phyloP scores from a whole-genome alignment of 805 yeast species.

The Maudiozyma pseudohumilis region DNA sequence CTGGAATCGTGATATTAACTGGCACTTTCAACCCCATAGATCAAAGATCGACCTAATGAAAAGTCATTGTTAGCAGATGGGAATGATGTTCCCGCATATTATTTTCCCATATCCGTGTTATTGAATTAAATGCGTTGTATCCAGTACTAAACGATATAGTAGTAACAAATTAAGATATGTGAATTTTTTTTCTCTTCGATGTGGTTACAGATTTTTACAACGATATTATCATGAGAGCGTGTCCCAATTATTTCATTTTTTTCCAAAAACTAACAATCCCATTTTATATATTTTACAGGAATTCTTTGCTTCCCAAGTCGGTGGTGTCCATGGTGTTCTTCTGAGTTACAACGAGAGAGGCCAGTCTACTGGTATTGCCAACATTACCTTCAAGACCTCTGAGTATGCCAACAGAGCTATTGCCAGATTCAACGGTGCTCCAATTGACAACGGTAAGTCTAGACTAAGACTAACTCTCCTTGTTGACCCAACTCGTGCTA shows the following conservation, averaged over 20 bases:
- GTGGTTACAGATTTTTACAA: too few species aligned
- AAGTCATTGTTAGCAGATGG: too few species aligned
- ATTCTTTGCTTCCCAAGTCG: constrained; percentile 79
- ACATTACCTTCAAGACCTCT: constrained; percentile 61
- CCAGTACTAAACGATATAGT: too few species aligned
- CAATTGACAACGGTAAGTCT: constrained; percentile 78
- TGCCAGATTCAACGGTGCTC: constrained; percentile 80
- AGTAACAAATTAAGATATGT: too few species aligned
- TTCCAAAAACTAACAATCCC: constrained; percentile 3
- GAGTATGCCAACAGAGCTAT: constrained; percentile 72
- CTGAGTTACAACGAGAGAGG: constrained; percentile 82
- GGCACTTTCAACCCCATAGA: too few species aligned
- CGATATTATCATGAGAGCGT: neutral
- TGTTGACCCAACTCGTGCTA: constrained; percentile 70
- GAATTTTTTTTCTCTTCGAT: too few species aligned
- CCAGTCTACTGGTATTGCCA: constrained; percentile 84
- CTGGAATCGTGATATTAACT: too few species aligned
- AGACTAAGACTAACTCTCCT: constrained; percentile 73
- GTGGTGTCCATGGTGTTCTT: constrained; percentile 64
- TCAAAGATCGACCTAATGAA: too few species aligned
- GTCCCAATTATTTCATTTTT: neutral
- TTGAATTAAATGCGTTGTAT: too few species aligned
- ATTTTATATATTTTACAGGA: constrained; percentile 42
- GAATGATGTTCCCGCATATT: too few species aligned
- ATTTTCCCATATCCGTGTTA: too few species aligned